phyloP scores from a whole-genome alignment of 352 stramenopile genomes.

The Pythium rhizo-oryzae region DNA sequence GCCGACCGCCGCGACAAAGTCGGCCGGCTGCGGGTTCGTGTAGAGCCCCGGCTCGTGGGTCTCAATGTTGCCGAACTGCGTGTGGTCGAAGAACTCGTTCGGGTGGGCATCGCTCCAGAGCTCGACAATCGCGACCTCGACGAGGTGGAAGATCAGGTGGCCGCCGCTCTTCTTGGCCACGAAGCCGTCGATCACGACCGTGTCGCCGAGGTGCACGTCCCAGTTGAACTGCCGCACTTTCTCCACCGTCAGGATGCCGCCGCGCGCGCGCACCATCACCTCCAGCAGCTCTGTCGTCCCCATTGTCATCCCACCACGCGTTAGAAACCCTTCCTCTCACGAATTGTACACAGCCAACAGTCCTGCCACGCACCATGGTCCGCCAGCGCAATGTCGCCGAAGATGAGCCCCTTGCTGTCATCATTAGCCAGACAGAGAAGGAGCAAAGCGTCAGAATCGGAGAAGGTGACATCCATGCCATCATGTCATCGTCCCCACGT shows the following conservation, averaged over 20 bases:
- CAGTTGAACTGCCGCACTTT: slow-evolving; percentile 78
- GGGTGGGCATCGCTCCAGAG: slow-evolving; percentile 58
- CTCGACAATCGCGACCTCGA: slow-evolving; percentile 51
- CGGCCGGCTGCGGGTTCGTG: slow-evolving; percentile 21
- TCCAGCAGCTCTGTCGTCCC: slow-evolving; percentile 58
- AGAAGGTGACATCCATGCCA: neutral
- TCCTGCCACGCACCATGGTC: slow-evolving; percentile 44
- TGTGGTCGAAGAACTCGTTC: slow-evolving; percentile 61
- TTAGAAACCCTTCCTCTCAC: neutral
- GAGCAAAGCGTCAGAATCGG: neutral
- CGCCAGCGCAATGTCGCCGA: slow-evolving; percentile 75
- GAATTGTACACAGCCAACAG: neutral
- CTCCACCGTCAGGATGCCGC: slow-evolving; percentile 58
- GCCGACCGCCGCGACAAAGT: slow-evolving; percentile 7
- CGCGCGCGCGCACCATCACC: slow-evolving; percentile 78
- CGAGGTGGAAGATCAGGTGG: slow-evolving; percentile 60
- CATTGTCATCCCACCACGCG: neutral
- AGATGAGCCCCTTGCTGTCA: slow-evolving; percentile 76
- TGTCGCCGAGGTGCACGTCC: slow-evolving; percentile 76
- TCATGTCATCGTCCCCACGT: slow-evolving; percentile 6
- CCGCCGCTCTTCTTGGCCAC: slow-evolving; percentile 48
- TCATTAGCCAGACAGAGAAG: neutral
- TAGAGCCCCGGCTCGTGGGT: slow-evolving; percentile 28
- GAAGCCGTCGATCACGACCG: slow-evolving; percentile 46
- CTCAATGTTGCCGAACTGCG: slow-evolving; percentile 30